Evolutionary conservation across 2,329 filamentous ascomycete species (phyloP).

Genomic region (Colletotrichum navitas): DNA sequence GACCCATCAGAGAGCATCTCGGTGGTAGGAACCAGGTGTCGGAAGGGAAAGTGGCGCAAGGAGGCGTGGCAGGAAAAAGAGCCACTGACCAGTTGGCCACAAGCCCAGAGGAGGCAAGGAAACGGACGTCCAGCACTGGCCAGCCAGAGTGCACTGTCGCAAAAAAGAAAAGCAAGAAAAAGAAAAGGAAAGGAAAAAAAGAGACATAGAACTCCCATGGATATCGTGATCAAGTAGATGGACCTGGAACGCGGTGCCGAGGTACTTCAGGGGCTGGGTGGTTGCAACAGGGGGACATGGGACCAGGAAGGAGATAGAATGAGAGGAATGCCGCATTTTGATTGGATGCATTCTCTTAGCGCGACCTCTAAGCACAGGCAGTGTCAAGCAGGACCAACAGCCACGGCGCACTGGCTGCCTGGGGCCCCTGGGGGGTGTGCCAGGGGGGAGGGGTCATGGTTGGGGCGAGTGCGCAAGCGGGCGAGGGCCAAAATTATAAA

Average conservation of each 20-base stretch:
- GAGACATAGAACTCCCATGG: neutral
- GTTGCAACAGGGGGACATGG: slow-evolving; percentile 50
- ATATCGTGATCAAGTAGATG: slow-evolving; percentile 16
- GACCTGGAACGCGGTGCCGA: slow-evolving; percentile 33
- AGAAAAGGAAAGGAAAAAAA: neutral
- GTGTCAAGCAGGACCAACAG: slow-evolving; percentile 56
- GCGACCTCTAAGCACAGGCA: slow-evolving; percentile 53
- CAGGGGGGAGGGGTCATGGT: slow-evolving; percentile 52
- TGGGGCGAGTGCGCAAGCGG: slow-evolving; percentile 56
- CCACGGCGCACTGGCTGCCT: slow-evolving; percentile 54
- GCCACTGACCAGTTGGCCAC: neutral
- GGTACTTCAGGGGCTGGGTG: slow-evolving; percentile 56
- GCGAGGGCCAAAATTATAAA: slow-evolving; percentile 67
- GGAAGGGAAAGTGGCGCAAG: neutral
- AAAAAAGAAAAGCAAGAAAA: slow-evolving; percentile 16
- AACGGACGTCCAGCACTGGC: slow-evolving; percentile 14
- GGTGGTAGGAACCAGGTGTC: neutral
- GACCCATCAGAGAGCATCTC: slow-evolving; percentile 21
- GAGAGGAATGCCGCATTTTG: slow-evolving; percentile 46
- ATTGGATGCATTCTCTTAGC: slow-evolving; percentile 56
- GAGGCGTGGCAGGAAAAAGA: neutral
- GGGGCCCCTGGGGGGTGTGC: slow-evolving; percentile 35
- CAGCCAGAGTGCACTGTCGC: slow-evolving; percentile 35
- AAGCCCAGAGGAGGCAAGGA: slow-evolving; percentile 6
- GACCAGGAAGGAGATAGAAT: slow-evolving; percentile 57